Evolutionary conservation across 1,284 basidiomycete genomes (phyloP), one percentile per base, ranked within the genome.

Genomic region (Tetrapyrgos nigripes): DNA sequence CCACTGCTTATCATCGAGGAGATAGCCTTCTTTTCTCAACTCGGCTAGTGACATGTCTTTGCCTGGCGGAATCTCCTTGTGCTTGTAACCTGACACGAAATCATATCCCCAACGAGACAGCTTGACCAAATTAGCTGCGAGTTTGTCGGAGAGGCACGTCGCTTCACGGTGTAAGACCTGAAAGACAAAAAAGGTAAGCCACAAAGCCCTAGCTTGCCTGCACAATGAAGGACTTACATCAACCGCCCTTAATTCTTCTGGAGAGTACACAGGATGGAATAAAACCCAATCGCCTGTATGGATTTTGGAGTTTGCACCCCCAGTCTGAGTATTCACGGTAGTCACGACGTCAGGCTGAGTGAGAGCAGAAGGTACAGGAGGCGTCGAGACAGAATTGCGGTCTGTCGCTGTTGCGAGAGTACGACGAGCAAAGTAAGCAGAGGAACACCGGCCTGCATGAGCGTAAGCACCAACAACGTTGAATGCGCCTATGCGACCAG

Each of bases 231-330:
- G 5, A 55, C 74, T 43, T 65, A 89, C 90, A 72, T 90, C 79
- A 45, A 95, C 91, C 10, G 88, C 80, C 61, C 86, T 89, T 62
- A 97, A 77, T 72, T 98, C 96, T 47, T 90, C 87, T 17, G 77
- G 71, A 4, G 87, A 81, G 70, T 94, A 94, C 0, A 93, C 92
- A 0, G 92, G 92, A 67, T 94, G 91, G 69, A 93, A 92, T 1
- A 93, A 75, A 9, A 93, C 89, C 89, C 91, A 94, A 67, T 92
- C 91, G 2, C 90, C 90, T n/a, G n/a, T n/a, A 28, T 58, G 56
- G 29, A 47, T 21, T 27, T 17, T 27, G 5, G 10, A 17, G 19
- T 47, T 50, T 5, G 17, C 17, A 40, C 37, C 37, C 13, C 37
- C 19, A n/a, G 8, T 40, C 17, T 40, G 37, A 4, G 17, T 40